Conservation (phyloP, 1,284 basidiomycete genomes). For the Austropuccinia psidii region DNA sequence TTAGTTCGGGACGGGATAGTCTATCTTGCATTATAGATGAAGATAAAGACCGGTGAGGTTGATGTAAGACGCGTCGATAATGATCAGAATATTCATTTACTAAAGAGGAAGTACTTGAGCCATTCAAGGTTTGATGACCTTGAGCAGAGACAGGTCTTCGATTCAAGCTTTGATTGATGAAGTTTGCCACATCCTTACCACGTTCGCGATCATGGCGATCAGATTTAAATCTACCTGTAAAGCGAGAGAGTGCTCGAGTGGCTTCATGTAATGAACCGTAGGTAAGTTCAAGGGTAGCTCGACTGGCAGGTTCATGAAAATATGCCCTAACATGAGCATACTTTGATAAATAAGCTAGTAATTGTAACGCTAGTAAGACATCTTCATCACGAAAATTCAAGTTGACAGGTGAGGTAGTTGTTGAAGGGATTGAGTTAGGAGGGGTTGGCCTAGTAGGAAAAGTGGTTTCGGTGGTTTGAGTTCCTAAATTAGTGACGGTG, state of each 20-base stretch:
- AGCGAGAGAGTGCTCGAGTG: slow-evolving; percentile 19
- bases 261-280: slow-evolving; percentile 31
- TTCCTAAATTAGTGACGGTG: background rate
- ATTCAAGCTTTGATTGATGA: background rate
- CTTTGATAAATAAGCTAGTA: slow-evolving; percentile 92
- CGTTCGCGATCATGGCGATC: slow-evolving; percentile 32
- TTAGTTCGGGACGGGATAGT: too few relatives aligned
- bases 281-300: slow-evolving; percentile 33
- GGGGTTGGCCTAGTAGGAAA: slow-evolving; percentile 33
- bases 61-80: background rate
- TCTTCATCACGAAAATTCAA: slow-evolving; percentile 78
- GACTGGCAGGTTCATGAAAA: slow-evolving; percentile 58
- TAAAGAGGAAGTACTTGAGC: background rate
- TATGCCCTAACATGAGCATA: slow-evolving; percentile 96
- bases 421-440: slow-evolving; percentile 43
- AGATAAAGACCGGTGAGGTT: slow-evolving; percentile 20
- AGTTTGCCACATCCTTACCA: slow-evolving; percentile 41
- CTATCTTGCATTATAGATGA: slow-evolving; percentile 21
- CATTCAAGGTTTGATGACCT: background rate
- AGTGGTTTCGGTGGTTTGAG: background rate
- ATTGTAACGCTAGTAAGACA: slow-evolving; percentile 79
- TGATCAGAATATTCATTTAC: background rate
- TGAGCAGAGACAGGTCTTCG: slow-evolving; percentile 25
- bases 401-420: slow-evolving; percentile 22
- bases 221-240: slow-evolving; percentile 26